Evolutionary conservation across 176 grass and related monocot genomes (phyloP).

Genomic region (Dactylis glomerata): DNA sequence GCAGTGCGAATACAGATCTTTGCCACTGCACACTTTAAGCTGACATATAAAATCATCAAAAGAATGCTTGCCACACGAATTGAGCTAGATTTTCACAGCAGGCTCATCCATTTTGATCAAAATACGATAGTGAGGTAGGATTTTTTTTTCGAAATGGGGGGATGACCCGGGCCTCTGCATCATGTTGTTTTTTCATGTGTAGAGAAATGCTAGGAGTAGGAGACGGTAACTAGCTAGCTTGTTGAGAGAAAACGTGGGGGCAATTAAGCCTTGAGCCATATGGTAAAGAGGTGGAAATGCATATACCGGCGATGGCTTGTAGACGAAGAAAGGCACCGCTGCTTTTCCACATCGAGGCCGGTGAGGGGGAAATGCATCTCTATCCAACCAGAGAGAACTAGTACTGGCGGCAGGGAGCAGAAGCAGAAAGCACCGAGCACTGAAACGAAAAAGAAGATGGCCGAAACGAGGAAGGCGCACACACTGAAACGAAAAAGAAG

Average conservation of each 20-base stretch:
- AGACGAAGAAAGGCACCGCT: constrained; percentile 36
- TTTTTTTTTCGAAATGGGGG: too few relatives aligned
- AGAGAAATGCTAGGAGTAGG: too few relatives aligned
- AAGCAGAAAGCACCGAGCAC: too few relatives aligned
- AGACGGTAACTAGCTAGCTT: background rate
- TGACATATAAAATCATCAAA: constrained; percentile 12
- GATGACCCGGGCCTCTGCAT: too few relatives aligned
- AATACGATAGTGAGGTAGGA: background rate
- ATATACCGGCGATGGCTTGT: constrained; percentile 22
- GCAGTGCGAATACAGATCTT: constrained; percentile 23
- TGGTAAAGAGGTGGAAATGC: background rate
- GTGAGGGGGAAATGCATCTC: constrained; percentile 41
- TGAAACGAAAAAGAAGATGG: too few relatives aligned
- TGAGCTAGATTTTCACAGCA: constrained; percentile 5
- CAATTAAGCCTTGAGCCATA: background rate
- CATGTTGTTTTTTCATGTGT: background rate
- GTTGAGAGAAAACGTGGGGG: background rate
- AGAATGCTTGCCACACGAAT: constrained; percentile 17
- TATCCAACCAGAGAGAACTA: constrained; percentile 30
- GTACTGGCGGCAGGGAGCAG: background rate
- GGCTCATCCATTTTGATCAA: background rate
- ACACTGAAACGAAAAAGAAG: too few relatives aligned
- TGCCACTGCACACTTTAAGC: background rate
- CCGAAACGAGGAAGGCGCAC: too few relatives aligned
- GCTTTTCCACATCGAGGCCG: constrained; percentile 16